A percentile compares a stretch with the other conserved stretches of the same genome.
These are phyloP conservation scores for Fusarium albosuccineum DNA, from an alignment of 2,329 filamentous ascomycete genomes.

Conservation along the genomic window DNA sequence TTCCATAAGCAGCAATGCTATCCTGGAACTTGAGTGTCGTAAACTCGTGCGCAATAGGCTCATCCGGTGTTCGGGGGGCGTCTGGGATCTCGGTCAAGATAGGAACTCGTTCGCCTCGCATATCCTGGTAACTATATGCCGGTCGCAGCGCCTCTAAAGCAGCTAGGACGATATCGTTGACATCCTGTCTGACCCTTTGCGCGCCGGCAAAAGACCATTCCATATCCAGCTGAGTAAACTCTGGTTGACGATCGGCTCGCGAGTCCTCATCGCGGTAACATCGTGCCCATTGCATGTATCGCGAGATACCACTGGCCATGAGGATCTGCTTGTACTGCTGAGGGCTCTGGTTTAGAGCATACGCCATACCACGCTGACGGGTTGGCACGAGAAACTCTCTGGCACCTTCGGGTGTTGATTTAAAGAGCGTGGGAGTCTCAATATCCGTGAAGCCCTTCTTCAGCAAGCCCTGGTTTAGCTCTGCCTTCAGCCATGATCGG, in stretches of 20 bases:
- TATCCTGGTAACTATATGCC: slow-evolving; percentile 73
- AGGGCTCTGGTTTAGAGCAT: slow-evolving; percentile 94
- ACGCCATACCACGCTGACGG: slow-evolving; percentile 79
- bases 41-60: slow-evolving; percentile 49
- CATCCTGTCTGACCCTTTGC: slow-evolving; percentile 49
- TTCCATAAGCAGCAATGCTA: slow-evolving; percentile 83
- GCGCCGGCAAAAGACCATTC: slow-evolving; percentile 89
- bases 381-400: slow-evolving; percentile 95
- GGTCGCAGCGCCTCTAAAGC: slow-evolving; percentile 48
- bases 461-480: slow-evolving; percentile 67
- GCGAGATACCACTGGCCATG: slow-evolving; percentile 87
- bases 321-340: slow-evolving; percentile 99
- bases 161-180: slow-evolving; percentile 52
- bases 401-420: slow-evolving; percentile 95
- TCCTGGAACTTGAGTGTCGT: slow-evolving; percentile 54
- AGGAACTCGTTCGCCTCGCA: slow-evolving; percentile 52
- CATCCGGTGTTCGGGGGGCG: slow-evolving; percentile 19
- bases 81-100: slow-evolving; percentile 46
- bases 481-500: slow-evolving; percentile 70
- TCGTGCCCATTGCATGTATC: slow-evolving; percentile 92
- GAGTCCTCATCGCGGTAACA: slow-evolving; percentile 97
- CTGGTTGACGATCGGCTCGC: slow-evolving; percentile 91
- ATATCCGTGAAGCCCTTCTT: slow-evolving; percentile 78
- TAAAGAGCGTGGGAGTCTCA: slow-evolving; percentile 95
- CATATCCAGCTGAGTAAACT: slow-evolving; percentile 94